Evolutionary conservation across 2,329 filamentous ascomycete genomes (phyloP), one percentile per base, ranked within the genome.

Genomic region (Epichloe coenophiala): DNA sequence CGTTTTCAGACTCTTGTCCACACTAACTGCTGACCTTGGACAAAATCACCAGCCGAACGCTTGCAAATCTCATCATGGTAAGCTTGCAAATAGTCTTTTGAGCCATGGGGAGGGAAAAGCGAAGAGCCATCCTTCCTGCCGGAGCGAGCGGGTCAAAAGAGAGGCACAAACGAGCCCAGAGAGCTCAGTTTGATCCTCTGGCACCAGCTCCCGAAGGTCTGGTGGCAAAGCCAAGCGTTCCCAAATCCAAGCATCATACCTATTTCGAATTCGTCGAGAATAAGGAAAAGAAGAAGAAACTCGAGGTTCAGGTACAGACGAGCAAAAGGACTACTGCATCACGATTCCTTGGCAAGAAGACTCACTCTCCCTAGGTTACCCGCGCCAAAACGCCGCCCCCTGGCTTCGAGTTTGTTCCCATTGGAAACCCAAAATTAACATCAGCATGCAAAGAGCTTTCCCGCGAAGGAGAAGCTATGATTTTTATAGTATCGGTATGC

Each of bases 251-350:
- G 59, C 77, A 84, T 62, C 74, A 77, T 56, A 74, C 76, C 13
- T 82, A 80, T 59, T 81, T 80, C 58, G 80, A 84, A 63, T 72
- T 81, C 54, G 75, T 81, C 53, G 76, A 83, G 58, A 84, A 84
- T 59, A 73, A 73, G 52, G 75, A 83, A 55, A 79, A 76, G 61
- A 83, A 80, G 63, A 78, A 78, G 65, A 83, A 79, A 65, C 71
- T 84, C 47, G 78, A 83, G 60, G 74, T 75, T 55, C 58, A 80
- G 76, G 80, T 82, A 75, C 49, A 60, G 51, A 57, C 54, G 49
- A 55, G 61, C 55, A 42, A 56, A 47, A 54, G 21, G 41, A 47
- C 48, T 35, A 35, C n/a, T 8, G 19, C n/a, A 47, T 33, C 23
- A 3, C 9, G 11, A 2, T 21, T 27, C 53, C 54, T 52, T 52